Percentiles rank a stretch among this genome's conserved stretches.
Conservation (phyloP, 257 asterid species). For the Scutellaria galericulata region DNA sequence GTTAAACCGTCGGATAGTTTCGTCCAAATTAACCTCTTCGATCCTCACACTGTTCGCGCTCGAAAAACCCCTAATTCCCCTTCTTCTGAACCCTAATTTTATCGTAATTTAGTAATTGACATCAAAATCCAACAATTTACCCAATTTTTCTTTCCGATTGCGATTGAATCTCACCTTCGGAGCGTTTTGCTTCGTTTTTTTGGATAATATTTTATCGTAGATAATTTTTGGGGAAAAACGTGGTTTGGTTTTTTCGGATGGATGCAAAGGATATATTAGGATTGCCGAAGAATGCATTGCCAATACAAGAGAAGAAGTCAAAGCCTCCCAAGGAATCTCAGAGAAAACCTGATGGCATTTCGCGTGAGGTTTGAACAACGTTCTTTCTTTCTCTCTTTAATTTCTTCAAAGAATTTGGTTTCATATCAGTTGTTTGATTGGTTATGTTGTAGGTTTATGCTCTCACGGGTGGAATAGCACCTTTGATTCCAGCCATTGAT, state of each 20-base stretch:
- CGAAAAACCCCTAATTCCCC: slow-evolving; percentile 31
- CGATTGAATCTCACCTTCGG: not conserved
- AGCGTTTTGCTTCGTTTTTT: not conserved
- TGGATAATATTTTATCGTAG: not conserved
- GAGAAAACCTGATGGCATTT: slow-evolving; percentile 96
- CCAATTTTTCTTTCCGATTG: not conserved
- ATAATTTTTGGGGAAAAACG: not conserved
- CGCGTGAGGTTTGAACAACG: slow-evolving; percentile 70
- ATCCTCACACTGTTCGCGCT: slow-evolving; percentile 17
- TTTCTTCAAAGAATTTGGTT: slow-evolving; percentile 1
- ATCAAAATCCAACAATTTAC: not conserved
- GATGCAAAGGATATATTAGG: slow-evolving; percentile 98
- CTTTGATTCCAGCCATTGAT: slow-evolving; percentile 87
- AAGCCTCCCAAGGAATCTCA: slow-evolving; percentile 94
- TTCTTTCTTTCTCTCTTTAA: not conserved
- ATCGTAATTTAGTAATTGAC: slow-evolving; percentile 16
- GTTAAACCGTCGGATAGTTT: slow-evolving; percentile 8
- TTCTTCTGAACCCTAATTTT: slow-evolving; percentile 37
- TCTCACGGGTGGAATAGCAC: slow-evolving; percentile 91
- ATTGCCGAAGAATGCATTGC: slow-evolving; percentile 67
- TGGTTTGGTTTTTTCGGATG: slow-evolving; percentile 43
- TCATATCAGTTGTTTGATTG: slow-evolving; percentile 30
- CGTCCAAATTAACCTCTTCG: not conserved
- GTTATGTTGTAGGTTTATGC: slow-evolving; percentile 73
- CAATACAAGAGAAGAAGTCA: slow-evolving; percentile 74